A percentile compares a stretch with the other conserved stretches of the same genome.
phyloP scores from a whole-genome alignment of 2,329 filamentous ascomycete genomes.

The Amauroascus niger region DNA sequence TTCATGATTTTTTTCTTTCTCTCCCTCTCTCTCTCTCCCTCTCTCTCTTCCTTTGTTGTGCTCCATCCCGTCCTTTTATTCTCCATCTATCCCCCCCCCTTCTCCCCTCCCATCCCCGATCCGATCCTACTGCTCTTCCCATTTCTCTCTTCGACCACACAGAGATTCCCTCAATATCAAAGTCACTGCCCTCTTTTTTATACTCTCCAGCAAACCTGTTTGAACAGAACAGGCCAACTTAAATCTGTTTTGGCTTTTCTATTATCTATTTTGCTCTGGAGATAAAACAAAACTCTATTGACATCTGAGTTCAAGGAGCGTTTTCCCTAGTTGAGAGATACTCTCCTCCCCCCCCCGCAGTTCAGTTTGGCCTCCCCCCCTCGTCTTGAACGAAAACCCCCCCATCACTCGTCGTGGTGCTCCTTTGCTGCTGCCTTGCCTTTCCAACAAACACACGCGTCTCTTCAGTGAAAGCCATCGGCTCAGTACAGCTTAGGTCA shows the following conservation, averaged over 20 bases:
- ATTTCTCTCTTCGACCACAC: background rate
- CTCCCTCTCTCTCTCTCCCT: background rate
- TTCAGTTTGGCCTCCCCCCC: too few relatives aligned
- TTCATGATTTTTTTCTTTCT: background rate
- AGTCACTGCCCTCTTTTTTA: too few relatives aligned
- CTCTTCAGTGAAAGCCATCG: background rate
- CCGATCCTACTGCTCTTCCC: too few relatives aligned
- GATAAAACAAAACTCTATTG: slow-evolving; percentile 2
- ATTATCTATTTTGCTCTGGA: too few relatives aligned
- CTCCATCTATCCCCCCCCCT: background rate
- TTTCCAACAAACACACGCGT: background rate
- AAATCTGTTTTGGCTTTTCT: too few relatives aligned
- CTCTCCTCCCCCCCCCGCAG: background rate
- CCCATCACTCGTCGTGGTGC: background rate
- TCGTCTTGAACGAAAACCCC: too few relatives aligned
- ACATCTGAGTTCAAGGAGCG: background rate
- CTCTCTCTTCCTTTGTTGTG: background rate
- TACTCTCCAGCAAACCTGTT: too few relatives aligned
- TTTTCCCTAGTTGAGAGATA: too few relatives aligned
- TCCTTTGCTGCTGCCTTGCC: background rate
- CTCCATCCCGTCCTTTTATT: background rate
- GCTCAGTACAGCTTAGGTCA: background rate
- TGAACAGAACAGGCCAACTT: too few relatives aligned
- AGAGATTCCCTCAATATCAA: too few relatives aligned
- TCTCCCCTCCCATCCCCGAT: too few relatives aligned